Evolutionary conservation across 2,329 filamentous ascomycete species (phyloP).

Genomic region (Penicillium sp.): DNA sequence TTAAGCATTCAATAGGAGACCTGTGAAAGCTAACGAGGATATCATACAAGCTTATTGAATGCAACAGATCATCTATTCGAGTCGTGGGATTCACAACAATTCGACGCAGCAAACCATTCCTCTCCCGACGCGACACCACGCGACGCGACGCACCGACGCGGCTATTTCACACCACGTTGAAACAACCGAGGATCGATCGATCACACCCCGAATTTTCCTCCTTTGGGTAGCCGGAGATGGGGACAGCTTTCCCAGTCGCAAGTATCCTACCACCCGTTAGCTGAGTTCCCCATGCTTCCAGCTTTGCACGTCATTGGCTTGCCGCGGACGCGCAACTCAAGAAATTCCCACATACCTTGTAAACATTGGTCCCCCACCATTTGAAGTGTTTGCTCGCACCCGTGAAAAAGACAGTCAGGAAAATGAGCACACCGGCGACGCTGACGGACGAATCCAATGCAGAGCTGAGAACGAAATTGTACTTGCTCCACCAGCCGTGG

Average conservation of each 20-base stretch:
- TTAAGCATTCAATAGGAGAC: no score
- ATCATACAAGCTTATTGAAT: no score
- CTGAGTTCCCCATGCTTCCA: no score
- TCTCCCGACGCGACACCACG: not conserved
- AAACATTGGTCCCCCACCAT: constrained; percentile 34
- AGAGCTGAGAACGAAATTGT: constrained; percentile 73
- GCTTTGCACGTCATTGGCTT: no score
- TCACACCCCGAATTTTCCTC: constrained; percentile 19
- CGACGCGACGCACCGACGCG: not conserved
- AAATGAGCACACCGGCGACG: constrained; percentile 31
- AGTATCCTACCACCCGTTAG: constrained; percentile 21
- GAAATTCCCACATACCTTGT: constrained; percentile 21
- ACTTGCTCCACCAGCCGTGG: constrained; percentile 72
- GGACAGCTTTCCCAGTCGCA: constrained; percentile 31
- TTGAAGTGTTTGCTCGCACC: constrained; percentile 25
- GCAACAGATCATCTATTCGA: no score
- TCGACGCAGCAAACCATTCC: no score
- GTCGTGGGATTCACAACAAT: no score
- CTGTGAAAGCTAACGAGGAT: no score
- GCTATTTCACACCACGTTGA: not conserved
- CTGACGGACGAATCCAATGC: constrained; percentile 58
- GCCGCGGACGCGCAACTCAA: not conserved
- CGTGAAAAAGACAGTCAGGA: constrained; percentile 32
- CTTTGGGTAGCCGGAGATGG: constrained; percentile 19
- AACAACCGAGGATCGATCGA: not conserved